Conservation (phyloP, 805 yeast species). For the Cyberlindnera mycetangii region DNA sequence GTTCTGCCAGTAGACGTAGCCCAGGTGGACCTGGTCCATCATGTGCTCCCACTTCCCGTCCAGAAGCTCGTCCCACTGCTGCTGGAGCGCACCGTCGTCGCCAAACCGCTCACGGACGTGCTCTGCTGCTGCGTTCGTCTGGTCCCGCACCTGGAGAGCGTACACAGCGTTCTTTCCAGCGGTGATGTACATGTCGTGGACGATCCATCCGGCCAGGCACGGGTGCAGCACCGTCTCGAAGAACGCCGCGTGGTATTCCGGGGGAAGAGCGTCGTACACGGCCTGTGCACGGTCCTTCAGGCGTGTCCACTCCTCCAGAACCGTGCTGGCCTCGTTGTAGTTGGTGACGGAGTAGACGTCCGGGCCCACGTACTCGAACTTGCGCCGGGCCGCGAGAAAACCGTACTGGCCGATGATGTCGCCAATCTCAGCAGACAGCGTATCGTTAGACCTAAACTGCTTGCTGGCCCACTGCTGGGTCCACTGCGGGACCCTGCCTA, state of each 20-base stretch:
- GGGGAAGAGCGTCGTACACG: constrained; percentile 7
- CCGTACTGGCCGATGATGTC: constrained; percentile 13
- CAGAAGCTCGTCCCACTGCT: constrained; percentile 10
- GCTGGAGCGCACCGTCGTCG: constrained; percentile 5
- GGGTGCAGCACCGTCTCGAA: constrained; percentile 14
- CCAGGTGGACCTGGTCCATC: constrained; percentile 16
- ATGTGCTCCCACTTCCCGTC: constrained; percentile 16
- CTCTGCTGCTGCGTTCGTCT: constrained; percentile 10
- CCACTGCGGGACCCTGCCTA: constrained; percentile 7
- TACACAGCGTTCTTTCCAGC: constrained; percentile 12
- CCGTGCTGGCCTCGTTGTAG: constrained; percentile 12
- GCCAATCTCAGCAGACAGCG: constrained; percentile 6
- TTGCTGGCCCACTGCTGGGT: constrained; percentile 7
- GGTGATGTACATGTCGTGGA: constrained; percentile 10
- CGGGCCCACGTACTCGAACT: constrained; percentile 11
- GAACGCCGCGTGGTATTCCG: constrained; percentile 9
- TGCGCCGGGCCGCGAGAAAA: constrained; percentile 14
- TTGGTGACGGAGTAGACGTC: constrained; percentile 7
- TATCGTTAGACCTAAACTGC: constrained; percentile 6
- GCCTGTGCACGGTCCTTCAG: constrained; percentile 9
- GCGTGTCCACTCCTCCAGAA: constrained; percentile 9
- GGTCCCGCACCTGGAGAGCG: constrained; percentile 10
- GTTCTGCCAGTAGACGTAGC: constrained; percentile 15
- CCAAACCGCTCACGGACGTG: constrained; percentile 7
- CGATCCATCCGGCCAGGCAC: constrained; percentile 12